Percentiles rank a stretch among this genome's conserved stretches.
These are phyloP conservation scores for Amphibolis antarctica DNA, from an alignment of 106 monocot genomes.

Conservation along the genomic window DNA sequence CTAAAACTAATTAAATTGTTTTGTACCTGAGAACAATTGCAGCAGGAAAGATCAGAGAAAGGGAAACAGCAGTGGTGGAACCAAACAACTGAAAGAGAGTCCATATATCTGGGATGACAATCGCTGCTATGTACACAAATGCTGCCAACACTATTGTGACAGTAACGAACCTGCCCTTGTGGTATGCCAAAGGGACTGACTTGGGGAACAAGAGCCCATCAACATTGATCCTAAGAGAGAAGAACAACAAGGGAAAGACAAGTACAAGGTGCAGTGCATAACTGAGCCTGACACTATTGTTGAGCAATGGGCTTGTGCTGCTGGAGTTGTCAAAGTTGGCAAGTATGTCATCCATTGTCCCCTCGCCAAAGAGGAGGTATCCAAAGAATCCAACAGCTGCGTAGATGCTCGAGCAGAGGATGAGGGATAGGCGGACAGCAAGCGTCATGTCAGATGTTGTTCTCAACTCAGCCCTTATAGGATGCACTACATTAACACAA, in stretches of 20 bases:
- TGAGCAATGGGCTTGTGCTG: slow-evolving; percentile 27
- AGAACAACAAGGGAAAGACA: slow-evolving; percentile 71
- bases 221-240: slow-evolving; percentile 70
- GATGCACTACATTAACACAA: slow-evolving; percentile 49
- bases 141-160: slow-evolving; percentile 41
- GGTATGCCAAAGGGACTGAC: slow-evolving; percentile 12
- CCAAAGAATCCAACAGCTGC: slow-evolving; percentile 54
- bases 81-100: slow-evolving; percentile 70
- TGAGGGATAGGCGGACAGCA: slow-evolving; percentile 63
- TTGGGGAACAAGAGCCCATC: slow-evolving; percentile 62
- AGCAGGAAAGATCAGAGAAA: slow-evolving; percentile 80
- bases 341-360: slow-evolving; percentile 76
- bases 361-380: slow-evolving; percentile 81
- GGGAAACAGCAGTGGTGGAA: slow-evolving; percentile 64
- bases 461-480: slow-evolving; percentile 53
- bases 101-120: slow-evolving; percentile 87
- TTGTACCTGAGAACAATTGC: slow-evolving; percentile 66
- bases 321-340: slow-evolving; percentile 57
- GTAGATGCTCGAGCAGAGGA: slow-evolving; percentile 72
- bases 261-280: slow-evolving; percentile 79
- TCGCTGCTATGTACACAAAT: slow-evolving; percentile 45
- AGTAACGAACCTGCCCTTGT: slow-evolving; percentile 32
- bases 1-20: no score
- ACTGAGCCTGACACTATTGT: slow-evolving; percentile 64
- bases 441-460: slow-evolving; percentile 56